Evolutionary conservation across 2,329 filamentous ascomycete species (phyloP), one percentile per base, ranked within the genome.

Genomic region (Geosmithia putterillii): DNA sequence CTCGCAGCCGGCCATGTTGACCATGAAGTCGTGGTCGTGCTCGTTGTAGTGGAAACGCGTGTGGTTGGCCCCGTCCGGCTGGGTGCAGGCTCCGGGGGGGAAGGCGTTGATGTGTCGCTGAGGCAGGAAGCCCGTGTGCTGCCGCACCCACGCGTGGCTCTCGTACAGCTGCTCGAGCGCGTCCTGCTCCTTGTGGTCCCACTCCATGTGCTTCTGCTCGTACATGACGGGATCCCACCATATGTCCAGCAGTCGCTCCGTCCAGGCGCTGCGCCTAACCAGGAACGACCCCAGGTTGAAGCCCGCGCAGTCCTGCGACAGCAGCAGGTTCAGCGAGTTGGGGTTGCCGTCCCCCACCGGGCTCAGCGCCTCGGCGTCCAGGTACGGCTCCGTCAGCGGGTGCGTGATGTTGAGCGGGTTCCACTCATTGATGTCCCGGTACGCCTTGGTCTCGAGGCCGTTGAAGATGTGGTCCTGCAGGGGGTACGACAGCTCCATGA

Each of bases 161-260:
- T 73, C 76, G 66, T 98, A 98, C 48, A 98, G 72, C 64, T 94
- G 84, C 65, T 95, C 89, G 37, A 98, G 68, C 2, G 89, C 87
- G 57, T 96, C 89, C 64, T 98, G 92, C 62, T 98, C 92, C 61
- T 96, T 96, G 70, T 98, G 92, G 57, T 92, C 89, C 92, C 92
- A 98, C 48, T 92, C 78, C 89, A 95, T 95, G 61, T 98, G 92
- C 59, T 88, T 94, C 65, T 98, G 92, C 65, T 98, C 92, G 61
- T 98, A 98, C 45, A 83, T 79, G 23, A 96, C 89, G 0, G 92
- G 92, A 56, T 98, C 92, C 92, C 92, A 98, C 92, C 92, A 98
- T 42, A 95, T 75, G 57, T 98, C 92, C 32, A 98, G 75, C 17
- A 98, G 67, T 4, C 87, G 82, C 55, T 96, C 90, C 0, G 89